phyloP scores from a whole-genome alignment of 495 filamentous ascomycete genomes.

The Aspergillus saccharolyticus region DNA sequence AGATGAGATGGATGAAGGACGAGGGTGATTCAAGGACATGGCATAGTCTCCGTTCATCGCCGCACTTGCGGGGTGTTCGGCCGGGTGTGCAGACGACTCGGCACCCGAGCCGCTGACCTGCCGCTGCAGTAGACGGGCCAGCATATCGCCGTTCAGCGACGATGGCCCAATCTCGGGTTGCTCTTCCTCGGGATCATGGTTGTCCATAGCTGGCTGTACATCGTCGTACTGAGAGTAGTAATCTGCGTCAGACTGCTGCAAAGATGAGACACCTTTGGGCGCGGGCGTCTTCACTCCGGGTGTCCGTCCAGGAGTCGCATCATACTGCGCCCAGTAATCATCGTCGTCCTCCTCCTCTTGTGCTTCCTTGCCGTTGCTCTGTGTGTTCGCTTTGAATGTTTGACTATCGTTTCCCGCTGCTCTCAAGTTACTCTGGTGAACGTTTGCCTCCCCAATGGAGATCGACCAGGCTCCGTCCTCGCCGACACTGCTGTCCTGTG shows the following conservation, averaged over 20 bases:
- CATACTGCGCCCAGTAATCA: constrained; percentile 93
- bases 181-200: constrained; percentile 71
- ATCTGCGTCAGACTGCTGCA: constrained; percentile 32
- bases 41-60: constrained; percentile 20
- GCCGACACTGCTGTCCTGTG: constrained; percentile 42
- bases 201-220: constrained; percentile 89
- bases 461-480: constrained; percentile 44
- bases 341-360: constrained; percentile 65
- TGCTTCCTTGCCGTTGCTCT: constrained; percentile 22
- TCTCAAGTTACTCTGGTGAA: constrained; percentile 28
- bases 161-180: constrained; percentile 44
- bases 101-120: constrained; percentile 21
- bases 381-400: neutral
- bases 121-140: constrained; percentile 35
- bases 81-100: constrained; percentile 17
- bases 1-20: constrained; percentile 48
- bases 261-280: constrained; percentile 32
- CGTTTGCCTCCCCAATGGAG: constrained; percentile 51
- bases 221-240: constrained; percentile 86
- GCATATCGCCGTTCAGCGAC: constrained; percentile 48
- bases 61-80: constrained; percentile 11
- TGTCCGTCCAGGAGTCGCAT: constrained; percentile 73
- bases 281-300: constrained; percentile 65
- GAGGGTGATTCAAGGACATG: constrained; percentile 37
- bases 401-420: constrained; percentile 23